Base-by-base conservation (phyloP, 225 moss, liverwort and hornwort genomes). In the Climacium dendroides region DNA sequence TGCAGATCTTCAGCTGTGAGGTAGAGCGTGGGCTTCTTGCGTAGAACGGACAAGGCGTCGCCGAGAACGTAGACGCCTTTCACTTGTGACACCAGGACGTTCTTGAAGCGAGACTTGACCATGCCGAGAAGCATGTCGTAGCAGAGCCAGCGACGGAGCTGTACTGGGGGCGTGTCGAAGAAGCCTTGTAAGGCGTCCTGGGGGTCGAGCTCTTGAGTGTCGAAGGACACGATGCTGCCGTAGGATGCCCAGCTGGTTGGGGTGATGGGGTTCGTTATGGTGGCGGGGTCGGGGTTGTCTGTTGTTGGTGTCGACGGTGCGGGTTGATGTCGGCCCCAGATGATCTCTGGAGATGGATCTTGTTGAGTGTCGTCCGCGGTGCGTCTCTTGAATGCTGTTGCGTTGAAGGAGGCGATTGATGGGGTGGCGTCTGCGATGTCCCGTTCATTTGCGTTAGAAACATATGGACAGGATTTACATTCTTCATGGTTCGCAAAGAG, bases 91-190 rank as follows among this genome's bases (percentile, higher is more conserved):
- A 97, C 64, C 11, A 96, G 89, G 24, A 95, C 95, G 53, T 88
- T 94, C 41, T 90, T 90, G 86, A 89, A 97, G 48, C 90, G 92
- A 4, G 85, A 85, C 87, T 92, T 95, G 80, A 97, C 87, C 95
- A 97, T 95, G 54, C 97, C 97, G 5, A 97, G 92, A 15, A 97
- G 88, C 95, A 97, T 94, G 76, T 96, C 93, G 39, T 97, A 96
- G 88, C 96, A 96, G 48, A 96, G 89, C 97, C 97, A 97, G 85
- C 97, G 92, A 35, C 95, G 89, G 14, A 97, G 93, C 84, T 95
- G 95, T 20, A 92, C 92, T 3, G 93, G 92, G 35, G 97, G 93
- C 72, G 89, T 89, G 81, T 95, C 95, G 37, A 97, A 91, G 83
- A 96, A 97, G 20, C 96, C 96, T 80, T 91, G 90, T 48, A 97